Base-by-base conservation (phyloP, 306 rosid species). In the Dalbergia cochinchinensis region DNA sequence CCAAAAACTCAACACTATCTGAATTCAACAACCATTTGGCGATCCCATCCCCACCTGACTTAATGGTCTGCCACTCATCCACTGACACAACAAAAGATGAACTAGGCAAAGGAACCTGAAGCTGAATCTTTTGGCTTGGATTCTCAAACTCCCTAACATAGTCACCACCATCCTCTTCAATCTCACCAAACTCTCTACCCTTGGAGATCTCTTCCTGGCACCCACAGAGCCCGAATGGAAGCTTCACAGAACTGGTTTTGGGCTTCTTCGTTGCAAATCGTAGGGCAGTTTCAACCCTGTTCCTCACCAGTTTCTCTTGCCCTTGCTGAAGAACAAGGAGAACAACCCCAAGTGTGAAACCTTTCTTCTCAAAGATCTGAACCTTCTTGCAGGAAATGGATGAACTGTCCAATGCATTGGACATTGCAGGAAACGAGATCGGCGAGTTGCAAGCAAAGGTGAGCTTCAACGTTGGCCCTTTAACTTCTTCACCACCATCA, bases 51-150 rank as follows among this genome's bases (percentile, higher is more conserved):
- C 90, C 88, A 8, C 94, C 91, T 0, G 90, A 88, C 47, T 88
- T 88, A 64, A 95, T 71, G 0, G 99, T 95, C 85, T 93, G 97
- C 98, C 99, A 95, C 77, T 95, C 99, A 69, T 95, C 99, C 7
- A 95, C 96, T 0, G 93, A 86, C 14, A 93, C 94, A 47, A 86
- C 26, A 44, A 83, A 79, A 26, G 92, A 91, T 18, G 98, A 90
- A 73, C 84, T 82, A 55, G 93, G 90, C 60, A 95, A 80, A 14
- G 97, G 99, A 71, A 88, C 59, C 78, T 87, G 93, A 83, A 91
- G 92, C 76, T 88, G 86, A 79, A 90, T 58, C 76, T 73, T 89
- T 61, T 85, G 92, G 72, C 82, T 74, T 34, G 85, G 81, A 84
- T 81, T 90, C 70, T 91, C 97, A 19, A 78, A 69, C 66, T 90